These are phyloP conservation scores for Leccinum griseonigrum DNA, from an alignment of 1,284 basidiomycete genomes.

Conservation along the genomic window DNA sequence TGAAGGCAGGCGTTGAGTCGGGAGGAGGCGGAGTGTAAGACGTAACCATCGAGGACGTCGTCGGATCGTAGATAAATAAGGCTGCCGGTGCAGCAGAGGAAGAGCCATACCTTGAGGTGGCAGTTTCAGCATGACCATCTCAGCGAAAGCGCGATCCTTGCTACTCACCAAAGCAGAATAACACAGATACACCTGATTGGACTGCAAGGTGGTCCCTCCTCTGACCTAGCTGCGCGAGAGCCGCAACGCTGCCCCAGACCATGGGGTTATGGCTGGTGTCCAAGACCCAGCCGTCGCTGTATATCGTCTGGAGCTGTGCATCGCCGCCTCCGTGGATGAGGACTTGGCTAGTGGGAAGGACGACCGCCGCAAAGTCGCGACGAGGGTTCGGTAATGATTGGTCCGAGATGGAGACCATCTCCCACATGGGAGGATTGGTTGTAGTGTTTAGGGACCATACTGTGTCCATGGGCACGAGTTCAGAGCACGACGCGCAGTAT, in stretches of 20 bases:
- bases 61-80: conserved; percentile 54
- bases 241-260: conserved; percentile 53
- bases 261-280: conserved; percentile 56
- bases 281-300: conserved; percentile 74
- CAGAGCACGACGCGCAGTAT: conserved; percentile 47
- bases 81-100: conserved; percentile 42
- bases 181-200: conserved; percentile 54
- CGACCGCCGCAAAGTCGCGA: conserved; percentile 62
- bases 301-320: conserved; percentile 49
- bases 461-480: conserved; percentile 53
- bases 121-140: conserved; percentile 14
- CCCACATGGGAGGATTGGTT: conserved; percentile 49
- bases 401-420: conserved; percentile 39
- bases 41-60: conserved; percentile 28
- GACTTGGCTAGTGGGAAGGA: conserved; percentile 53
- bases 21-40: conserved; percentile 34
- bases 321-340: conserved; percentile 81
- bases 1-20: conserved; percentile 23
- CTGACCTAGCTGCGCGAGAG: conserved; percentile 53
- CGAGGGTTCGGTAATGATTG: conserved; percentile 55
- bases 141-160: neutral
- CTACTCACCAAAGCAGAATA: conserved; percentile 77
- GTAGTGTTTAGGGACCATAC: conserved; percentile 69
- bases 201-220: conserved; percentile 75
- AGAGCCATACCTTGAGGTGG: conserved; percentile 52